Percentiles rank a stretch among this genome's conserved stretches.
Conservation (phyloP, 352 stramenopile species). For the Pythium brassicae region DNA sequence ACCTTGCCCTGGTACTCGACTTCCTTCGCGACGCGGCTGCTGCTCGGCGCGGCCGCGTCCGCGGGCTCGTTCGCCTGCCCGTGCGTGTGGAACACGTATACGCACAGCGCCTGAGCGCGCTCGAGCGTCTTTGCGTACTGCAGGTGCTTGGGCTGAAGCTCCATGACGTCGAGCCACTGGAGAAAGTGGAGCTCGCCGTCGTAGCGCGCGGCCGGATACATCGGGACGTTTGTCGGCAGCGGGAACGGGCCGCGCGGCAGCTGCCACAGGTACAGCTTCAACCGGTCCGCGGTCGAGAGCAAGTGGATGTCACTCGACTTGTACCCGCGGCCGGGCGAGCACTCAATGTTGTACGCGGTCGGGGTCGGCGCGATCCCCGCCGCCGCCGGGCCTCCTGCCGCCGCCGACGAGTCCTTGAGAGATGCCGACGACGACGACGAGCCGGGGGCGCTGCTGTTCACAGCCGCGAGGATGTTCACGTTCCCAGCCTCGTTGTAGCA, state of each 20-base stretch:
- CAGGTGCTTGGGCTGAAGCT: slow-evolving; percentile 70
- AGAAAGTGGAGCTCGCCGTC: slow-evolving; percentile 62
- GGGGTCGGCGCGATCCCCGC: slow-evolving; percentile 33
- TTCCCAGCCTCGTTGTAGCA: slow-evolving; percentile 40
- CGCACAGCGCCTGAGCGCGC: slow-evolving; percentile 70
- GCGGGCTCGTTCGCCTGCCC: slow-evolving; percentile 52
- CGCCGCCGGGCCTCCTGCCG: no score
- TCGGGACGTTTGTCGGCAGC: slow-evolving; percentile 59
- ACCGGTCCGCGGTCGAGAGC: slow-evolving; percentile 52
- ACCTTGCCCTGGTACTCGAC: slow-evolving; percentile 84
- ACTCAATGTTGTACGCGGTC: slow-evolving; percentile 86
- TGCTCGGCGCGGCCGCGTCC: slow-evolving; percentile 23
- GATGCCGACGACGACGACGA: slow-evolving; percentile 11
- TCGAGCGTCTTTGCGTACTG: slow-evolving; percentile 77
- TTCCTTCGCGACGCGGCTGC: slow-evolving; percentile 58
- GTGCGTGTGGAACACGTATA: slow-evolving; percentile 85
- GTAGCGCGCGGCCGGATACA: slow-evolving; percentile 56
- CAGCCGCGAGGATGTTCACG: slow-evolving; percentile 14
- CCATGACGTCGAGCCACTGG: slow-evolving; percentile 81
- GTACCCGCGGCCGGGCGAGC: slow-evolving; percentile 73
- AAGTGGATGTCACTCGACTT: slow-evolving; percentile 75
- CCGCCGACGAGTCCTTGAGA: slow-evolving; percentile 23
- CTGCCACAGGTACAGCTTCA: slow-evolving; percentile 84
- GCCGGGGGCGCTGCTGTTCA: slow-evolving; percentile 3
- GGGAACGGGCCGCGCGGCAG: slow-evolving; percentile 67